These are phyloP conservation scores for Lasiodiplodia citricola DNA, from an alignment of 2,329 filamentous ascomycete species.

Conservation along the genomic window DNA sequence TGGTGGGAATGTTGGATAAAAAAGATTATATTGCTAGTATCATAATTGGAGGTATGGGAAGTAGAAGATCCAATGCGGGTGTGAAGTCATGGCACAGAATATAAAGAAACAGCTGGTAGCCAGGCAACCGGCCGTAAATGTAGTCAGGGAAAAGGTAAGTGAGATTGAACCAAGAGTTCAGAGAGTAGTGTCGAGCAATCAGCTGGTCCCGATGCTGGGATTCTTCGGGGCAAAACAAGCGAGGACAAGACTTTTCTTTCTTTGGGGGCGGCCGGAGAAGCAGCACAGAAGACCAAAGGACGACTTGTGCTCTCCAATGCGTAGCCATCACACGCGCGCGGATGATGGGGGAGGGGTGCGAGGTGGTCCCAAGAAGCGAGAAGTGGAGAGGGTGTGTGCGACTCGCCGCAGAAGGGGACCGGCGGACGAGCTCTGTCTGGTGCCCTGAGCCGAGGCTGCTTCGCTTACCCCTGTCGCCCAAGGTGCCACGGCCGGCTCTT, in stretches of 20 bases:
- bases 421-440: neutral
- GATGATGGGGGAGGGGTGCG: neutral
- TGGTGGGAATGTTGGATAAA: neutral
- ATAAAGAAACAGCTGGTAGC: neutral
- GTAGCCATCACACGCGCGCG: neutral
- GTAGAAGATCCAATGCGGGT: neutral
- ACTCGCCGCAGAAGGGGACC: neutral
- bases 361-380: neutral
- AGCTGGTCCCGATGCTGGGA: neutral
- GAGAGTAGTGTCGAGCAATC: slow-evolving; percentile 1
- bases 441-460: slow-evolving; percentile 9
- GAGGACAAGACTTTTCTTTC: neutral
- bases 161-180: neutral
- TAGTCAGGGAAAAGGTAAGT: neutral
- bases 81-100: neutral
- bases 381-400: slow-evolving; percentile 10
- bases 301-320: neutral
- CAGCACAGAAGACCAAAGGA: neutral
- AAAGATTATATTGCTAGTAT: slow-evolving; percentile 19
- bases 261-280: neutral
- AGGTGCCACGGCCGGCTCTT: neutral
- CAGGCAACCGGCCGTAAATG: neutral
- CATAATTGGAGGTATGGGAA: slow-evolving; percentile 5
- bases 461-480: slow-evolving; percentile 17
- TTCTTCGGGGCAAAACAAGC: neutral